Evolutionary conservation across 2,329 filamentous ascomycete genomes (phyloP).

Genomic region (Xylaria sp.): DNA sequence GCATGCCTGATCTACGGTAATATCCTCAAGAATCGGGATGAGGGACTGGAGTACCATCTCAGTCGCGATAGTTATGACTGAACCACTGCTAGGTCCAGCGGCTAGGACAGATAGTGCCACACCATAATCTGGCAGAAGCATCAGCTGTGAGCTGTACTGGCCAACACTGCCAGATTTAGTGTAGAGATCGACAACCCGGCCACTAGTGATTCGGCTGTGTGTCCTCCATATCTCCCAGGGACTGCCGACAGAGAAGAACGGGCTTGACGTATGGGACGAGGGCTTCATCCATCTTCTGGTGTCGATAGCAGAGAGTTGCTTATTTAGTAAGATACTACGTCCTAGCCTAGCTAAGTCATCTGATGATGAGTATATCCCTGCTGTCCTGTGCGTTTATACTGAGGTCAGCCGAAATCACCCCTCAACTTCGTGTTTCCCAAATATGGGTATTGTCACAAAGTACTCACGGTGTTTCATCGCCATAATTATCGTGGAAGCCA

Average conservation of each 20-base stretch:
- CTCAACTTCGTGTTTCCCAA: background rate
- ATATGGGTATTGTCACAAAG: background rate
- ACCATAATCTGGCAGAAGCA: constrained; percentile 15
- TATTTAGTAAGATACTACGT: constrained; percentile 13
- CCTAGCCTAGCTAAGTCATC: constrained; percentile 5
- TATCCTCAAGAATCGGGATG: constrained; percentile 12
- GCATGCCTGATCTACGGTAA: background rate
- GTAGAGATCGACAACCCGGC: constrained; percentile 15
- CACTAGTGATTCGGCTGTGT: constrained; percentile 5
- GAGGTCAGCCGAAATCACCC: background rate
- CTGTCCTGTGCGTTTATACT: background rate
- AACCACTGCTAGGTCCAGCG: constrained; percentile 10
- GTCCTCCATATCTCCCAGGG: constrained; percentile 23
- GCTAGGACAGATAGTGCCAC: constrained; percentile 7
- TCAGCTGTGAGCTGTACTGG: constrained; percentile 11
- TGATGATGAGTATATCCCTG: constrained; percentile 17
- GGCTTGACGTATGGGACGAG: constrained; percentile 8
- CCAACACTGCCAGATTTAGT: constrained; percentile 15
- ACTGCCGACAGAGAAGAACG: constrained; percentile 8
- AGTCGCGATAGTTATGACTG: constrained; percentile 1
- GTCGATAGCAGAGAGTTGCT: constrained; percentile 16
- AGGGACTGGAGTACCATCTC: constrained; percentile 21
- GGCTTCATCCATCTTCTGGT: constrained; percentile 18
- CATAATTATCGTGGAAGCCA: constrained; percentile 2
- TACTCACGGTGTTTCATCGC: constrained; percentile 17